phyloP scores from a whole-genome alignment of 1,139 yeast genomes.

The Nakaseomyces uthaithaninus region DNA sequence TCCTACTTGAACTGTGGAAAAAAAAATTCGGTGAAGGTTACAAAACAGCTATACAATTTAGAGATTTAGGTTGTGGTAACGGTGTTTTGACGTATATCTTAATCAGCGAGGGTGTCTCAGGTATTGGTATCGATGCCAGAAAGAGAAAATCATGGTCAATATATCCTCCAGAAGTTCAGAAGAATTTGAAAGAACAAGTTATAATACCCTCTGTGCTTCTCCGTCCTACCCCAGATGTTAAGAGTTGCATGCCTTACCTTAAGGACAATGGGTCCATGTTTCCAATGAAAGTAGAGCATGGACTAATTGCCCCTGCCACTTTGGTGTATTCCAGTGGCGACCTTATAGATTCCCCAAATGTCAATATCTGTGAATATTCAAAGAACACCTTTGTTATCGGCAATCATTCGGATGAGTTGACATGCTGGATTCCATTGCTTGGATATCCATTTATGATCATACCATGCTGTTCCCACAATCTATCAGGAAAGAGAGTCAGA shows the following conservation, averaged over 20 bases:
- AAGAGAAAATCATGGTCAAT: slow-evolving; percentile 79
- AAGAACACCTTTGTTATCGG: slow-evolving; percentile 76
- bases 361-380: slow-evolving; percentile 61
- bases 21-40: slow-evolving; percentile 41
- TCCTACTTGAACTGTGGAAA: slow-evolving; percentile 81
- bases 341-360: slow-evolving; percentile 48
- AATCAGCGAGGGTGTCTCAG: slow-evolving; percentile 68
- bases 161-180: slow-evolving; percentile 57
- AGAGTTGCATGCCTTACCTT: slow-evolving; percentile 45
- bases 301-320: slow-evolving; percentile 31
- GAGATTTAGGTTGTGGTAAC: slow-evolving; percentile 94
- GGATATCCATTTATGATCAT: slow-evolving; percentile 84
- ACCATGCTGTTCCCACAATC: slow-evolving; percentile 90
- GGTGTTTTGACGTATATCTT: slow-evolving; percentile 77
- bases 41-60: slow-evolving; percentile 51
- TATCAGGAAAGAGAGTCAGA: slow-evolving; percentile 67
- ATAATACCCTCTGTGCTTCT: slow-evolving; percentile 66
- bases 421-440: slow-evolving; percentile 89
- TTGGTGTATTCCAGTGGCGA: slow-evolving; percentile 31
- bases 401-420: slow-evolving; percentile 90
- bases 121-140: slow-evolving; percentile 85
- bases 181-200: slow-evolving; percentile 60
- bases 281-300: slow-evolving; percentile 41
- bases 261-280: slow-evolving; percentile 53
- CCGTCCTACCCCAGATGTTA: slow-evolving; percentile 58